Evolutionary conservation across 495 filamentous ascomycete species (phyloP).

Genomic region (Apiosordaria backusii): DNA sequence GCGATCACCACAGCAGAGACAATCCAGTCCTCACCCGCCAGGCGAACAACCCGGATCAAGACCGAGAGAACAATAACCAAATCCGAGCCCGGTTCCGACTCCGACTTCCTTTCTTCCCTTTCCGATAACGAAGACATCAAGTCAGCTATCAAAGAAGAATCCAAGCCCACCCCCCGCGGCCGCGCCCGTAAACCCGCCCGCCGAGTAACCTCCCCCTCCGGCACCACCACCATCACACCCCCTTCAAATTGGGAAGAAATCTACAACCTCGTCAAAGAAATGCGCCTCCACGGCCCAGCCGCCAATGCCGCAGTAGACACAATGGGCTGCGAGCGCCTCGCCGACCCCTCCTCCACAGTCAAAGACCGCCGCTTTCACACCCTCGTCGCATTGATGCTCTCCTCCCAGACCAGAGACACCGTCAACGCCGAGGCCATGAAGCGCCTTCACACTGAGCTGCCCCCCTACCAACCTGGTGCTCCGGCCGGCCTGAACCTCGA

Average conservation of each 20-base stretch:
- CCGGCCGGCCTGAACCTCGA: constrained; percentile 62
- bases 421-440: constrained; percentile 83
- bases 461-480: constrained; percentile 38
- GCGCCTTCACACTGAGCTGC: constrained; percentile 70
- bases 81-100: constrained; percentile 12
- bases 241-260: constrained; percentile 83
- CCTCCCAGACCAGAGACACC: constrained; percentile 92
- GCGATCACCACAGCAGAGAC: constrained; percentile 15
- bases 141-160: background rate
- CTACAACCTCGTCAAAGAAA: constrained; percentile 71
- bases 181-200: constrained; percentile 59
- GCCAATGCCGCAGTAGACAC: constrained; percentile 84
- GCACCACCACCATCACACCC: constrained; percentile 54
- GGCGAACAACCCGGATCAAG: background rate
- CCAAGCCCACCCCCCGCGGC: constrained; percentile 17
- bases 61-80: constrained; percentile 3
- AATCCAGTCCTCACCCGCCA: background rate
- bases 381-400: constrained; percentile 91
- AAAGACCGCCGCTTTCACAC: constrained; percentile 84
- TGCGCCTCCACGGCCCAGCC: constrained; percentile 65
- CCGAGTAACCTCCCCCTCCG: constrained; percentile 55
- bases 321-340: constrained; percentile 90
- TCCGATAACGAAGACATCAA: background rate
- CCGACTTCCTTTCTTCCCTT: constrained; percentile 2
- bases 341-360: constrained; percentile 47